Conservation (phyloP, 768 basidiomycete species). For the Pleurotus sapidus region DNA sequence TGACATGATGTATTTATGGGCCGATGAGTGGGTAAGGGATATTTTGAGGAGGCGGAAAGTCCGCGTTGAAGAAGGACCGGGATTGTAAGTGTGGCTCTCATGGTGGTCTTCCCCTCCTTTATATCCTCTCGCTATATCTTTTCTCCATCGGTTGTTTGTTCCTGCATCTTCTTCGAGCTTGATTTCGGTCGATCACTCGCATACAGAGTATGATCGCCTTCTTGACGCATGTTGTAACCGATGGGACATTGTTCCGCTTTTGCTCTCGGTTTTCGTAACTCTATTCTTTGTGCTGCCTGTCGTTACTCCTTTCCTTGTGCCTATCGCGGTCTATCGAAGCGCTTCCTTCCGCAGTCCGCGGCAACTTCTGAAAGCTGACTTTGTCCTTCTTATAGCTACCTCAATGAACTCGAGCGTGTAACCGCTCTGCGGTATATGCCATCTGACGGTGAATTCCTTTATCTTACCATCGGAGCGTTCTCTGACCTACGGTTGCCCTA, state of each 20-base stretch:
- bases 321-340: too few relatives aligned
- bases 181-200: too few relatives aligned
- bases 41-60: constrained; percentile 57
- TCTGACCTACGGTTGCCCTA: background rate
- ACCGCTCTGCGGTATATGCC: constrained; percentile 63
- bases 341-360: background rate
- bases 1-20: constrained; percentile 71
- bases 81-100: constrained; percentile 55
- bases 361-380: background rate
- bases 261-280: too few relatives aligned
- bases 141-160: background rate
- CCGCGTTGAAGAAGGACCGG: constrained; percentile 66
- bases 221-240: too few relatives aligned
- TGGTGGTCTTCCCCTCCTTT: background rate
- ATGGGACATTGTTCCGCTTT: too few relatives aligned
- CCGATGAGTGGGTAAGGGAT: constrained; percentile 54
- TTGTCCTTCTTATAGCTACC: constrained; percentile 43
- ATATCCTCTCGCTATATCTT: background rate
- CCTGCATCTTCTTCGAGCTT: background rate
- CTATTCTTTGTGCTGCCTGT: too few relatives aligned
- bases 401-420: constrained; percentile 67
- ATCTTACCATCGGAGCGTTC: background rate
- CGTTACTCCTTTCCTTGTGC: too few relatives aligned
- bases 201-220: too few relatives aligned
- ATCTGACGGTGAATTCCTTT: constrained; percentile 51